phyloP scores from a whole-genome alignment of 176 grass and related monocot species.

The Rhynchospora pubera region DNA sequence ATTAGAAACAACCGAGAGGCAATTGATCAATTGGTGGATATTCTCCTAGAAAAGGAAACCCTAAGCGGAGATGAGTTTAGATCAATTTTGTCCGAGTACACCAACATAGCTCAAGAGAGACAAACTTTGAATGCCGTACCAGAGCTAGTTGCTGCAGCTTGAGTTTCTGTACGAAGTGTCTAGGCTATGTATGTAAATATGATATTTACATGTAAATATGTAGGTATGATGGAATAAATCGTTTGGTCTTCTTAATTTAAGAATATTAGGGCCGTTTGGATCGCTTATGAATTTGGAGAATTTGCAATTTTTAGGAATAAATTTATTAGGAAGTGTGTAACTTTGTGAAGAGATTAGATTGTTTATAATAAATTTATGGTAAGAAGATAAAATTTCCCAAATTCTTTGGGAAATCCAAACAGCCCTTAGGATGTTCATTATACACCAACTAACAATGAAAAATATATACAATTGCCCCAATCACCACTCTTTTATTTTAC shows the following conservation, averaged over 20 bases:
- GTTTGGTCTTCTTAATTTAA: not conserved
- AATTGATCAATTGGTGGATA: slow-evolving; percentile 59
- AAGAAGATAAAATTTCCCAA: too few species aligned
- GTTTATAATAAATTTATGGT: too few species aligned
- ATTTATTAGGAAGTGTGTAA: too few species aligned
- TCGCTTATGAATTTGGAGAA: too few species aligned
- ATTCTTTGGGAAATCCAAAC: too few species aligned
- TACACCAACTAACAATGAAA: too few species aligned
- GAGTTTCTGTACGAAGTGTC: slow-evolving; percentile 1
- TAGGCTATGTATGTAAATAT: not conserved
- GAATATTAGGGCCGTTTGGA: too few species aligned
- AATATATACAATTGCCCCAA: too few species aligned
- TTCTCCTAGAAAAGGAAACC: slow-evolving; percentile 75
- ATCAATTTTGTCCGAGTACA: slow-evolving; percentile 57
- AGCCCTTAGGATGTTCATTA: too few species aligned
- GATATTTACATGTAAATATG: not conserved
- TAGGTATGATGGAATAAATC: not conserved
- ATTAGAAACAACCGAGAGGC: slow-evolving; percentile 46
- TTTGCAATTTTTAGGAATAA: too few species aligned
- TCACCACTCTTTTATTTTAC: too few species aligned
- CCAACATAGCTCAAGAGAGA: slow-evolving; percentile 30
- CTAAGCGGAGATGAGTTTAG: slow-evolving; percentile 60
- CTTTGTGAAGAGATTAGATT: too few species aligned
- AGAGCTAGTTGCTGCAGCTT: slow-evolving; percentile 31
- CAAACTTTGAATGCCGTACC: slow-evolving; percentile 12